A percentile compares a stretch with the other conserved stretches of the same genome.
Conservation (phyloP, 2,329 filamentous ascomycete genomes). For the Colletotrichum sp. region DNA sequence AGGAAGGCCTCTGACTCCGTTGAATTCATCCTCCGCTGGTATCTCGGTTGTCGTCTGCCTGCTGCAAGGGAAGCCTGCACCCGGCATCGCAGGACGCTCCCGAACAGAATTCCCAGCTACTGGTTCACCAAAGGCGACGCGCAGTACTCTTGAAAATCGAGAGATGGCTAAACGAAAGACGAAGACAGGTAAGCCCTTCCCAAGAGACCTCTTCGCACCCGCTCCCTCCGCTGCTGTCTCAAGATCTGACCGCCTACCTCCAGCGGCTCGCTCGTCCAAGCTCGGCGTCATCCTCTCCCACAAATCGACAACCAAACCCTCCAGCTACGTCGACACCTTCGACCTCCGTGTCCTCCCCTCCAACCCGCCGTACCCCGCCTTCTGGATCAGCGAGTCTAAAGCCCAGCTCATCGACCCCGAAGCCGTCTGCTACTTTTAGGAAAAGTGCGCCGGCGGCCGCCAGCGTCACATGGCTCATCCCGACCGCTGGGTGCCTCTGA, state of each 20-base stretch:
- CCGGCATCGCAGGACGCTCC: background rate
- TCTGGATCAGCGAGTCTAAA: background rate
- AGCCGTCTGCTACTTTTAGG: background rate
- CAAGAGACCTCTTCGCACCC: background rate
- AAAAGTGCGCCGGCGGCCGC: background rate
- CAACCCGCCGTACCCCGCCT: background rate
- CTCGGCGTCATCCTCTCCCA: background rate
- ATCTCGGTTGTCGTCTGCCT: background rate
- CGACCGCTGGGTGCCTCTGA: background rate
- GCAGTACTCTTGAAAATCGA: background rate
- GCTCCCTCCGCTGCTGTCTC: background rate
- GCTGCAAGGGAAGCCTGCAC: background rate
- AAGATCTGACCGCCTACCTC: background rate
- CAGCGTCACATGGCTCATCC: background rate
- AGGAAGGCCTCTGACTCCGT: accelerated
- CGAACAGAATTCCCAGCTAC: background rate
- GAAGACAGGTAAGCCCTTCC: background rate
- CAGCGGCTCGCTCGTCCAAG: background rate
- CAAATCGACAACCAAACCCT: background rate
- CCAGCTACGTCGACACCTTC: background rate
- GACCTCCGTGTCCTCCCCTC: background rate
- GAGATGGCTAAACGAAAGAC: background rate
- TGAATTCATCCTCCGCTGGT: accelerated
- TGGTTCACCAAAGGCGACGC: background rate
- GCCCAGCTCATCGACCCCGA: background rate